Base-by-base conservation (phyloP, 2,329 filamentous ascomycete species). In the Claviceps sp. region DNA sequence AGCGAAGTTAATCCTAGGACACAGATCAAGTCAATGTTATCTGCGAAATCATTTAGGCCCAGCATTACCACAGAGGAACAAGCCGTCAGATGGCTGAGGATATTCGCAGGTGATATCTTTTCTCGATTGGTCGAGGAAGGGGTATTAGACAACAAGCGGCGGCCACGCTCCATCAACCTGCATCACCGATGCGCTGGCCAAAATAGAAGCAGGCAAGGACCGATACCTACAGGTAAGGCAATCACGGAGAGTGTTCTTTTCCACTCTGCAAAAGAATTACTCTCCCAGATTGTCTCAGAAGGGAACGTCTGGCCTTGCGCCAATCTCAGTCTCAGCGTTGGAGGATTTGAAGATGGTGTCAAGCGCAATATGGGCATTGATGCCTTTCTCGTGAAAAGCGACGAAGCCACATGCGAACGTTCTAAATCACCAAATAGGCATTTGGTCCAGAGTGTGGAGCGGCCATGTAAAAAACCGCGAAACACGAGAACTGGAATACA, bases 11-110 rank as follows among this genome's bases (percentile, higher is more conserved):
- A 89, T 62, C 79, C 89, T 30, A 77, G 91, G 49, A 95, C 89
- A 1, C 87, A 93, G 62, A 95, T 96, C 71, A 96, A 97, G 66
- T 93, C 87, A 16, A 97, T 98, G 90, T 74, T 97, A 14, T 96
- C 89, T 1, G 90, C 93, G 20, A 98, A 98, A 65, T 94, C 89
- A 0, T 98, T 98, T 62, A 78, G 87, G 26, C 93, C 93, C 0
- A 81, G 77, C 52, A 91, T 97, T 63, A 86, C 82, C 58, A 84
- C 76, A 2, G 71, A 79, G 18, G 88, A 93, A 22, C 87, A 95
- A 64, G 91, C 84, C 1, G 72, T 79, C 24, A 83, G 82, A 54
- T 98, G 93, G 93, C 73, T 98, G 41, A 78, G 84, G 11, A 96
- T 98, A 51, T 97, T 97, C 65, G 82, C 79, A 4, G 87, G 89